Evolutionary conservation across 257 asterid genomes (phyloP).

Genomic region (Nicotiana attenuata): DNA sequence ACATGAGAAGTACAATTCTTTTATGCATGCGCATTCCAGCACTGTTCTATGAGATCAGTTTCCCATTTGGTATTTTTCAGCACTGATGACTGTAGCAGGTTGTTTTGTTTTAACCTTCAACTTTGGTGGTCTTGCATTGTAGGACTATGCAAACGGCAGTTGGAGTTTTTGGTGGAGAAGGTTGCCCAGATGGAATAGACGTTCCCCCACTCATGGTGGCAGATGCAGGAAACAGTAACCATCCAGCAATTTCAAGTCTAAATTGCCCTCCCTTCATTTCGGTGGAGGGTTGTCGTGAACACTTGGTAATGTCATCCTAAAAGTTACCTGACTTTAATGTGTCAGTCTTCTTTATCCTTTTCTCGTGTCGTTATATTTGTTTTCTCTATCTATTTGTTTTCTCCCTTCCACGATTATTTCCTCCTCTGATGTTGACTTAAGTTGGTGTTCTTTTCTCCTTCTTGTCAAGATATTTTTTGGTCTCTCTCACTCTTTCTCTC

Average conservation of each 20-base stretch:
- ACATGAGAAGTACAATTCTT: not conserved
- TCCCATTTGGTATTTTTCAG: not conserved
- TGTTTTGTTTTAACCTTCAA: not conserved
- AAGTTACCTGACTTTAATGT: not conserved
- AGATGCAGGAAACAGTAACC: constrained; percentile 55
- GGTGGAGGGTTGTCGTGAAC: constrained; percentile 88
- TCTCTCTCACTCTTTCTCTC: not conserved
- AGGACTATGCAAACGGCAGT: constrained; percentile 99
- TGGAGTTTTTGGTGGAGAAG: constrained; percentile 89
- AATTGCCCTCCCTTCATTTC: constrained; percentile 77
- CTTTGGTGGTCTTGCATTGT: constrained; percentile 24
- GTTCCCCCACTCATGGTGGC: constrained; percentile 68
- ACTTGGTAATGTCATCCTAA: constrained; percentile 43
- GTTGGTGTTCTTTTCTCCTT: not conserved
- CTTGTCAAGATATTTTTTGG: not conserved
- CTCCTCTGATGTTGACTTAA: not conserved
- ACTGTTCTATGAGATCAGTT: not conserved
- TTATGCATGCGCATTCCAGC: not conserved
- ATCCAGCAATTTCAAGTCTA: constrained; percentile 75
- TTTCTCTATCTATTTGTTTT: not conserved
- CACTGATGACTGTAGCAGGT: not conserved
- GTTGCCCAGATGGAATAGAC: constrained; percentile 44
- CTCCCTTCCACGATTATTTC: not conserved
- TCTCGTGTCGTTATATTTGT: not conserved
- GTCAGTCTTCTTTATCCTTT: not conserved